These are phyloP conservation scores for Boeremia exigua DNA, from an alignment of 2,329 filamentous ascomycete genomes.

Conservation along the genomic window DNA sequence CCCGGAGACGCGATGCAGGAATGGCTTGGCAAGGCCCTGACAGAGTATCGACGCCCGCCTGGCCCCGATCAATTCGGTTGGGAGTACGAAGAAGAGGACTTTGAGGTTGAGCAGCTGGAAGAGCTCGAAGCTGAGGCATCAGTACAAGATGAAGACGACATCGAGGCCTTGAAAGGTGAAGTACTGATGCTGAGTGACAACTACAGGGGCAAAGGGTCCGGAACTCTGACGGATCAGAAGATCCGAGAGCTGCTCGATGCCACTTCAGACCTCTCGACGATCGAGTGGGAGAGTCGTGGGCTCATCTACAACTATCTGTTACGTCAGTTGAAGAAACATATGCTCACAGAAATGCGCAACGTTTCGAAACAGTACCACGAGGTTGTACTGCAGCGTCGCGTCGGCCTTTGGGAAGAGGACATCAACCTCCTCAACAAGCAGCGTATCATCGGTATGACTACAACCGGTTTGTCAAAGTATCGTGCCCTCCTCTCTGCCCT, in stretches of 20 bases:
- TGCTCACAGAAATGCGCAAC: conserved; percentile 57
- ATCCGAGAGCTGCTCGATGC: conserved; percentile 47
- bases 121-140: conserved; percentile 66
- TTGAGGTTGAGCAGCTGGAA: conserved; percentile 65
- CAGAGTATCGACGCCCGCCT: conserved; percentile 54
- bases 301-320: conserved; percentile 72
- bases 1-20: conserved; percentile 53
- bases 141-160: conserved; percentile 59
- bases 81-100: conserved; percentile 65
- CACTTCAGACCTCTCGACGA: conserved; percentile 64
- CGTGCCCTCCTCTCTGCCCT: conserved; percentile 71
- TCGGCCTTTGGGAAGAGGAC: conserved; percentile 64
- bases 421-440: conserved; percentile 53
- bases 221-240: conserved; percentile 32
- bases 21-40: conserved; percentile 64
- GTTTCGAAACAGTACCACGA: conserved; percentile 59
- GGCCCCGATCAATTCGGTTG: conserved; percentile 57
- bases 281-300: conserved; percentile 63
- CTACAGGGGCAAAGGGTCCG: conserved; percentile 38
- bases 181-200: conserved; percentile 48
- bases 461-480: conserved; percentile 82
- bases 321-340: conserved; percentile 56
- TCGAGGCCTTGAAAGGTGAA: conserved; percentile 47
- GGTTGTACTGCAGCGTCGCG: conserved; percentile 60
- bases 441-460: conserved; percentile 72